Conservation (phyloP, 1,139 yeast genomes). For the Candida sp. region DNA sequence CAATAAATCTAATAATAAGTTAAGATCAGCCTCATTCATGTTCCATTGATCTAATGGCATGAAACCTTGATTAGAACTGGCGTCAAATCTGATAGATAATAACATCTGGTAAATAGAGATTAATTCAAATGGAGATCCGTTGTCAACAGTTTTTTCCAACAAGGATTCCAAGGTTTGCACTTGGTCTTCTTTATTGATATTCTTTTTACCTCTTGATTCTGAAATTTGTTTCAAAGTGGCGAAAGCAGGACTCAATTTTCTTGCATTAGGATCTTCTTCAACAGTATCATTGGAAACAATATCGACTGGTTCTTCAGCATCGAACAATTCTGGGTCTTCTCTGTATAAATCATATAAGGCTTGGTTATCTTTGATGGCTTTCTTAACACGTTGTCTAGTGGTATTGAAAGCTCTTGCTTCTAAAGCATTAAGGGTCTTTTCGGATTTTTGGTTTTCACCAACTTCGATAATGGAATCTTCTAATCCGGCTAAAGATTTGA, state of each 20-base stretch:
- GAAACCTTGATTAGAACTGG: slow-evolving; percentile 60
- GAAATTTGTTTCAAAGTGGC: slow-evolving; percentile 69
- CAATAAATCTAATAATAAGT: slow-evolving; percentile 60
- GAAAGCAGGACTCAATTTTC: slow-evolving; percentile 53
- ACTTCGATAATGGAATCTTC: slow-evolving; percentile 66
- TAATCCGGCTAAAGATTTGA: slow-evolving; percentile 66
- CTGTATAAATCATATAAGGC: slow-evolving; percentile 57
- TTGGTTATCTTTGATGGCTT: slow-evolving; percentile 68
- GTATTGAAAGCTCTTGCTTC: slow-evolving; percentile 88
- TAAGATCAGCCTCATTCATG: slow-evolving; percentile 60
- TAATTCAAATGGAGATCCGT: slow-evolving; percentile 60
- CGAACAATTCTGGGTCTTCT: slow-evolving; percentile 72
- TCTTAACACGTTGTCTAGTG: slow-evolving; percentile 84
- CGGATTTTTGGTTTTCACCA: slow-evolving; percentile 54
- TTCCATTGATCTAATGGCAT: slow-evolving; percentile 88
- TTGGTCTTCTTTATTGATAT: slow-evolving; percentile 82
- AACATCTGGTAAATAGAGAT: slow-evolving; percentile 79
- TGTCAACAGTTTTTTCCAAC: slow-evolving; percentile 29
- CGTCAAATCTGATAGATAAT: slow-evolving; percentile 86
- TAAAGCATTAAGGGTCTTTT: slow-evolving; percentile 76
- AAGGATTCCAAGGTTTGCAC: slow-evolving; percentile 67
- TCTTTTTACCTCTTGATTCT: slow-evolving; percentile 95
- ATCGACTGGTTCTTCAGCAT: slow-evolving; percentile 22
- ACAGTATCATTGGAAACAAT: slow-evolving; percentile 14
- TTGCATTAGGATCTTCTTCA: slow-evolving; percentile 12